phyloP scores from a whole-genome alignment of 2,329 filamentous ascomycete genomes.

The Cladobotryum mycophilum region DNA sequence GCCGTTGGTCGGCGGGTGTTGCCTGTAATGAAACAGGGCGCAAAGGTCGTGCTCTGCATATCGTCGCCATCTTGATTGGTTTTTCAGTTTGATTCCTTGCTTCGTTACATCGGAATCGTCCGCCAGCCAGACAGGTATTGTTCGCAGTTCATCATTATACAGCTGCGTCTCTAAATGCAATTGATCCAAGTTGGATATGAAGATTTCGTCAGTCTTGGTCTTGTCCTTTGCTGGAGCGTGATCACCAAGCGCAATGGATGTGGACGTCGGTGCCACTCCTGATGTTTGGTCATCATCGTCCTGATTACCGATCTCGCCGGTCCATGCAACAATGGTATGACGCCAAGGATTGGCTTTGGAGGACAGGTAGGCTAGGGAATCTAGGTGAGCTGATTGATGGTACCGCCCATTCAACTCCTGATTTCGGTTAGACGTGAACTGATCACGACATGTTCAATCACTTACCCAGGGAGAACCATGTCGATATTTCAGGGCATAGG shows the following conservation, averaged over 20 bases:
- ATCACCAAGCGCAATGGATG: not conserved
- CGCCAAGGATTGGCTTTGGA: slow-evolving; percentile 72
- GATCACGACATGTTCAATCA: slow-evolving; percentile 23
- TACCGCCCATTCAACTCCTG: slow-evolving; percentile 44
- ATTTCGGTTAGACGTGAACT: not conserved
- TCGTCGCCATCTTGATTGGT: slow-evolving; percentile 78
- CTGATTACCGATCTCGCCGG: slow-evolving; percentile 64
- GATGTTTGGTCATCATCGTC: not conserved
- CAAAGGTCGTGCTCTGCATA: slow-evolving; percentile 90
- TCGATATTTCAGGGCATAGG: slow-evolving; percentile 50
- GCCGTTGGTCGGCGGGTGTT: slow-evolving; percentile 80
- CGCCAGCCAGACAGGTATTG: slow-evolving; percentile 81
- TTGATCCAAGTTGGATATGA: slow-evolving; percentile 59
- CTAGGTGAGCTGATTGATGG: slow-evolving; percentile 84
- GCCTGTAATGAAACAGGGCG: slow-evolving; percentile 91
- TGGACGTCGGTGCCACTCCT: not conserved
- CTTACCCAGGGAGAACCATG: slow-evolving; percentile 55
- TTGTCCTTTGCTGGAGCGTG: not conserved
- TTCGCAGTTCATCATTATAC: slow-evolving; percentile 64
- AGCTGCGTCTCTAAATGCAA: slow-evolving; percentile 67
- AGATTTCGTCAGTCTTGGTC: slow-evolving; percentile 4
- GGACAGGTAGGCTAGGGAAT: slow-evolving; percentile 80
- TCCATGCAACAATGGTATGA: slow-evolving; percentile 90
- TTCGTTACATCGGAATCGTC: slow-evolving; percentile 60
- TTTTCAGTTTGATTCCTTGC: slow-evolving; percentile 58